A percentile compares a stretch with the other conserved stretches of the same genome.
Conservation (phyloP, 345 rosid species). For the Eucalyptus lansdowneana region DNA sequence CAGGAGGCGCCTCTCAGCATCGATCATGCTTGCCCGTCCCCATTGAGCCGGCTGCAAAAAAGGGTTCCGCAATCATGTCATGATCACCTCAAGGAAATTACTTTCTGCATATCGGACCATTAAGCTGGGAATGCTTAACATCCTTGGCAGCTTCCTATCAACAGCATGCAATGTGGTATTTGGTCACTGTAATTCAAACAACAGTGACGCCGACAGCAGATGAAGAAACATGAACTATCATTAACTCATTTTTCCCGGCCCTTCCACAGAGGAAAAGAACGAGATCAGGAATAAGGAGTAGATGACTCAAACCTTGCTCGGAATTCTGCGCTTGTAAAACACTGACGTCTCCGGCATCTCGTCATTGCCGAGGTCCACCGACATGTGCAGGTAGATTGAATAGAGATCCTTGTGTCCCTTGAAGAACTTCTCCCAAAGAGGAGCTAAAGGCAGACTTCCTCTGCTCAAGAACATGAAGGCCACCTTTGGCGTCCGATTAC, state of each 20-base stretch:
- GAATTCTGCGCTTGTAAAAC: constrained; percentile 51
- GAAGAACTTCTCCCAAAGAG: constrained; percentile 79
- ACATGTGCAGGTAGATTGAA: constrained; percentile 57
- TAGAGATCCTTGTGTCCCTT: constrained; percentile 48
- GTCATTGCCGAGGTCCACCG: constrained; percentile 14
- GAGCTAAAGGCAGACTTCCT: constrained; percentile 61
- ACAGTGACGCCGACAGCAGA: not conserved
- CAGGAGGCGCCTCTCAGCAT: constrained; percentile 74
- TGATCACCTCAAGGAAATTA: not conserved
- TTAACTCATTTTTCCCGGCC: not conserved
- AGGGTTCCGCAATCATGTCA: not conserved
- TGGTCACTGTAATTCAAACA: not conserved
- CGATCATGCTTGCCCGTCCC: constrained; percentile 76
- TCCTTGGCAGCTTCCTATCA: not conserved
- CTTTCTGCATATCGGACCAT: not conserved
- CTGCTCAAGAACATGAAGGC: constrained; percentile 83
- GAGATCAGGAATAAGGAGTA: not conserved
- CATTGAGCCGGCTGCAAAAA: constrained; percentile 48
- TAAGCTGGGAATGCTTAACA: not conserved
- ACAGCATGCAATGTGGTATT: not conserved
- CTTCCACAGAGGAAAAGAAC: not conserved
- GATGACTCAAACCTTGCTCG: constrained; percentile 53
- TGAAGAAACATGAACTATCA: not conserved
- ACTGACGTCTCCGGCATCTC: constrained; percentile 38
- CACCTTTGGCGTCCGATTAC: constrained; percentile 41